Evolutionary conservation across 352 stramenopile species (phyloP).

Genomic region (Aphanomyces cochlioides): DNA sequence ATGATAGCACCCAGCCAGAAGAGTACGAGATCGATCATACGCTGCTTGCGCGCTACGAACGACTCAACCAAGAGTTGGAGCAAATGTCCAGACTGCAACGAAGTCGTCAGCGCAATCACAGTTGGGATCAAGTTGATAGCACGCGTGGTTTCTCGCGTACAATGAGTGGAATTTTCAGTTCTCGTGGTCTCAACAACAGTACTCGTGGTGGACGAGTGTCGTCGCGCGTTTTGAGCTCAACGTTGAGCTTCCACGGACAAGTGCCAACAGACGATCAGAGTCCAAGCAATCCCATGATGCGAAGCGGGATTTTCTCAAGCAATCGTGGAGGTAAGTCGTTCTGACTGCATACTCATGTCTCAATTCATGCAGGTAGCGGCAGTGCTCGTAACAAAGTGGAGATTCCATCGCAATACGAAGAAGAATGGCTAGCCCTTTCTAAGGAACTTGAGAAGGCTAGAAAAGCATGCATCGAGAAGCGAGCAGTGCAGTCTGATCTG

Average conservation of each 20-base stretch:
- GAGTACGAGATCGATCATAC: conserved; percentile 31
- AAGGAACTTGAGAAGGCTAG: conserved; percentile 28
- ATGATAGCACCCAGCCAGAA: conserved; percentile 13
- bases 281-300: background rate
- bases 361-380: background rate
- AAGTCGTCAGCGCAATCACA: conserved; percentile 30
- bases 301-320: conserved; percentile 19
- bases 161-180: conserved; percentile 24
- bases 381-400: conserved; percentile 22
- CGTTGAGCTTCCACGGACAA: background rate
- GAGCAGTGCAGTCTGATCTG: conserved; percentile 21
- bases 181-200: conserved; percentile 1
- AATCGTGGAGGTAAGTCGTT: background rate
- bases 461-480: conserved; percentile 28
- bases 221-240: conserved; percentile 16
- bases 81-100: conserved; percentile 27
- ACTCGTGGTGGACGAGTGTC: conserved; percentile 1
- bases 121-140: conserved; percentile 25
- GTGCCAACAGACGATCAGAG: conserved; percentile 2
- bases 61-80: conserved; percentile 28
- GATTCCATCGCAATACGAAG: conserved; percentile 25
- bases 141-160: background rate
- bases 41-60: conserved; percentile 29
- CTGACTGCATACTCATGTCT: no score
- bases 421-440: conserved; percentile 25